Base-by-base conservation (phyloP, 2,329 filamentous ascomycete species). In the Paecilomyces fulvus region DNA sequence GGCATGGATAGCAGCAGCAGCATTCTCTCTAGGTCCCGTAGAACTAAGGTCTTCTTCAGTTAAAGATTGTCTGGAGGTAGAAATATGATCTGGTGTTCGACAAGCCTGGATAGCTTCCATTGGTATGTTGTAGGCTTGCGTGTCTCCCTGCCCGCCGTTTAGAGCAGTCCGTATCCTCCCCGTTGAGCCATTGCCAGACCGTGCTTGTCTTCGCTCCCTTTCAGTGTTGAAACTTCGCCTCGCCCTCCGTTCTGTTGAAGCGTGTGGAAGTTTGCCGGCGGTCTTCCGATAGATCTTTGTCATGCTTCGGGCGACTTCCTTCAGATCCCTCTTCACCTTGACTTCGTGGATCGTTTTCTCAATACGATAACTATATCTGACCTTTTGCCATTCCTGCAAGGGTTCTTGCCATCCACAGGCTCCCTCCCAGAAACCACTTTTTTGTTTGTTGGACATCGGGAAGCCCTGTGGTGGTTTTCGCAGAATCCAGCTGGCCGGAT, bases 401-500 rank as follows among this genome's bases (percentile, higher is more conserved):
- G 61, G 74, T 57, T 75, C 72, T 59, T 71, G 69, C 70, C 71
- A 75, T 7, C 72, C 73, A 6, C 65, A 60, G 9, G 68, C 68
- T 52, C 72, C 71, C 56, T 75, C 71, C 51, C 73, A 76, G 61
- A 70, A 75, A 4, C 64, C 63, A n/a, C 68, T 63, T 49, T 63
- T 65, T 53, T 76, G 72, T 30, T 65, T 67, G 8, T 62, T 66
- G 4, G 72, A 70, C 57, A 71, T 63, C 10, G 61, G 63, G 56
- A 70, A 66, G 0, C 73, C 73, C 54, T 75, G 72, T 1, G 71
- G 73, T 3, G 73, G 73, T 51, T 65, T 72, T 48, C 67, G 71
- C 37, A 76, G 64, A 30, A 73, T 68, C 73, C 73, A 76, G 52
- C 68, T 67, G 4, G 68, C 70, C 10, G 73, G 67, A 20, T 76